These are phyloP conservation scores for Grosmannia serpens DNA, from an alignment of 2,329 filamentous ascomycete genomes.

Conservation along the genomic window DNA sequence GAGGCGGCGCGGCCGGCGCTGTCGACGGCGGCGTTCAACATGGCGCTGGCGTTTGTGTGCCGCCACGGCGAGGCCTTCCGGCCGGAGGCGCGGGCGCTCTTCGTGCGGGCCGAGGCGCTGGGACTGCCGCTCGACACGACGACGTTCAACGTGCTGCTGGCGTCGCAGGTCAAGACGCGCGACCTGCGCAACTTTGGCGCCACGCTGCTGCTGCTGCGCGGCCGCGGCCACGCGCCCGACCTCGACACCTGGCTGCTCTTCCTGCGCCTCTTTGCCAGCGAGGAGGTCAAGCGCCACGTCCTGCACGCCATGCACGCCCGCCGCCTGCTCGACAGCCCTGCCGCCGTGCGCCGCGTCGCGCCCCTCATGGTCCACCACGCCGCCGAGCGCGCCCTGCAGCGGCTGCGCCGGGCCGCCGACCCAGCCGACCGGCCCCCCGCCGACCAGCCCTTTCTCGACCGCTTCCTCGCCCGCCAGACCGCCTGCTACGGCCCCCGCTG, in stretches of 20 bases:
- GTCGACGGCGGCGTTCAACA: conserved; percentile 28
- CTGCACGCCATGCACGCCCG: conserved; percentile 34
- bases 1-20: conserved; percentile 21
- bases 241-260: conserved; percentile 37
- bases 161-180: conserved; percentile 25
- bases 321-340: conserved; percentile 27
- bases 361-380: conserved; percentile 31
- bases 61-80: conserved; percentile 15
- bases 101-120: conserved; percentile 23
- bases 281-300: conserved; percentile 38
- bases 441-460: conserved; percentile 12
- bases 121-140: conserved; percentile 32
- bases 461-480: conserved; percentile 29
- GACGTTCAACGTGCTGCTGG: conserved; percentile 36
- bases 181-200: conserved; percentile 31
- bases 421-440: conserved; percentile 12
- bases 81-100: conserved; percentile 20
- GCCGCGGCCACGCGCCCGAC: conserved; percentile 27
- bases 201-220: conserved; percentile 29
- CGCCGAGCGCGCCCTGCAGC: conserved; percentile 23
- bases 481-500: conserved; percentile 34
- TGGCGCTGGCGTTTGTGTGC: conserved; percentile 31
- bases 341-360: conserved; percentile 26
- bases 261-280: conserved; percentile 43
- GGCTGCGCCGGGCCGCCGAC: not conserved